Evolutionary conservation across 2,329 filamentous ascomycete genomes (phyloP).

Genomic region (Alternaria triticina): DNA sequence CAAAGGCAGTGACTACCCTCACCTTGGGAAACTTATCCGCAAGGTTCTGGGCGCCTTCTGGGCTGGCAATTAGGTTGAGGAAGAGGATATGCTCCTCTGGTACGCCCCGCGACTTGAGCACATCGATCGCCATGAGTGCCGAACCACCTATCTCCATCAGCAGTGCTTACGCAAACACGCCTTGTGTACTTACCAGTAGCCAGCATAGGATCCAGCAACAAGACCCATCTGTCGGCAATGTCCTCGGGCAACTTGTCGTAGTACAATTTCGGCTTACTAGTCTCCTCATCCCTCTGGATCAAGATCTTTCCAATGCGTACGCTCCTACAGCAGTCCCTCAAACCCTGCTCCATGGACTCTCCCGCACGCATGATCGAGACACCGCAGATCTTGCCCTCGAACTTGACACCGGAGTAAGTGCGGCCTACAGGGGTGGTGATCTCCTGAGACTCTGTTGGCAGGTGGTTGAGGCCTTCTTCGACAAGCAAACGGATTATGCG

Average conservation of each 20-base stretch:
- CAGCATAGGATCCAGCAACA: constrained; percentile 98
- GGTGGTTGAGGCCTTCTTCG: constrained; percentile 95
- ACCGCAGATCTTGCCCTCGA: constrained; percentile 97
- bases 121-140: constrained; percentile 95
- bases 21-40: constrained; percentile 87
- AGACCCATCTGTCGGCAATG: constrained; percentile 89
- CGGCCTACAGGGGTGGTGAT: constrained; percentile 91
- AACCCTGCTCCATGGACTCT: constrained; percentile 97
- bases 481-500: constrained; percentile 95
- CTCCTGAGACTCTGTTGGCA: constrained; percentile 86
- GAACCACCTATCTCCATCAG: constrained; percentile 72
- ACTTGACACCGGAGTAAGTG: constrained; percentile 87
- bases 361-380: constrained; percentile 98
- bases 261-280: constrained; percentile 87
- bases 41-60: constrained; percentile 88
- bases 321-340: constrained; percentile 96
- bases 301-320: constrained; percentile 98
- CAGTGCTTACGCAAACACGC: neutral
- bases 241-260: constrained; percentile 98
- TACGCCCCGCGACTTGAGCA: constrained; percentile 86
- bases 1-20: constrained; percentile 91
- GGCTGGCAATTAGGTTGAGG: constrained; percentile 96
- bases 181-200: constrained; percentile 73
- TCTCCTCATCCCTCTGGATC: constrained; percentile 97
- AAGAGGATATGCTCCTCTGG: constrained; percentile 96